These are phyloP conservation scores for Periconia sp. DNA, from an alignment of 2,329 filamentous ascomycete genomes.

Conservation along the genomic window DNA sequence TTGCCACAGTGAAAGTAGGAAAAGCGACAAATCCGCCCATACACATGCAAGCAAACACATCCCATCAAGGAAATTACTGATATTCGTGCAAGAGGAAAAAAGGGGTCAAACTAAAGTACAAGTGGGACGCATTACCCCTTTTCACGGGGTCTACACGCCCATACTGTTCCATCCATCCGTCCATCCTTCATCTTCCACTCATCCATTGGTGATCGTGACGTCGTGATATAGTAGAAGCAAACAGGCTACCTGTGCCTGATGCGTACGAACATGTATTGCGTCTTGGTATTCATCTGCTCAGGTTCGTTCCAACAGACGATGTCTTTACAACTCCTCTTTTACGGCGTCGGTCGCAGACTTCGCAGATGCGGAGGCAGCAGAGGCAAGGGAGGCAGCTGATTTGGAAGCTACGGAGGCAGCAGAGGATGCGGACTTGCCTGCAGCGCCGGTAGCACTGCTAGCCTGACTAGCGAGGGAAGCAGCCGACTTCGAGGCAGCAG, in stretches of 20 bases:
- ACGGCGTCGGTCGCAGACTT: constrained; percentile 37
- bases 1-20: too few relatives aligned
- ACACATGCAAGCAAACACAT: too few relatives aligned
- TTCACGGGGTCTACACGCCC: too few relatives aligned
- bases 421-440: constrained; percentile 29
- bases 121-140: too few relatives aligned
- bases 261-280: not conserved
- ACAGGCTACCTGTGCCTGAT: not conserved
- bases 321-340: constrained; percentile 50
- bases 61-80: too few relatives aligned
- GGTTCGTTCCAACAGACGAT: not conserved
- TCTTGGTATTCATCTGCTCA: not conserved
- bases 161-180: too few relatives aligned
- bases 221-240: constrained; percentile 4
- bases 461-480: constrained; percentile 23
- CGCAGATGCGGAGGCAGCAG: constrained; percentile 33
- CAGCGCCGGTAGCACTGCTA: constrained; percentile 33
- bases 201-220: constrained; percentile 3
- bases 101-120: too few relatives aligned
- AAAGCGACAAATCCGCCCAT: too few relatives aligned
- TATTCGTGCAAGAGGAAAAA: too few relatives aligned
- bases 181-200: too few relatives aligned
- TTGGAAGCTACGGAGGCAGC: constrained; percentile 29
- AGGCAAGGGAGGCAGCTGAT: constrained; percentile 33
- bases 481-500: constrained; percentile 25